Evolutionary conservation across 2,329 filamentous ascomycete genomes (phyloP), one percentile per base, ranked within the genome.

Genomic region (Monilinia fructigena): DNA sequence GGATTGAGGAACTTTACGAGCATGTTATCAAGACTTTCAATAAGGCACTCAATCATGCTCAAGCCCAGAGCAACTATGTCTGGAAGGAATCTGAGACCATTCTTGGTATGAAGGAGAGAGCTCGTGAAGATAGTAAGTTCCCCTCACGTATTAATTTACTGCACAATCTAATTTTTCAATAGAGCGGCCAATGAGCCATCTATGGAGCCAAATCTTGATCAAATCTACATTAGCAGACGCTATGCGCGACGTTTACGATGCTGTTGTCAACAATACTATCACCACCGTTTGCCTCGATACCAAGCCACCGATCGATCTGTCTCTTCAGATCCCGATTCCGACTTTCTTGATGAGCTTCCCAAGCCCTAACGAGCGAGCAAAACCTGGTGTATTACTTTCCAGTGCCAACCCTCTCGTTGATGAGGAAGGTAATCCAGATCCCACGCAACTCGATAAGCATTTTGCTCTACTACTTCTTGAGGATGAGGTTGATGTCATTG

Each of bases 21-120:
- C 91, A 97, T 76, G 89, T 98, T 50, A 89, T 93, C 70, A 95
- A 93, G 77, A 96, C 96, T 78, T 89, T 97, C 73, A 93, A 93
- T 75, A 96, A 94, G 79, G 92, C 91, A 4, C 86, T 97, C 75
- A 96, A 95, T 76, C 95, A 94, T 78, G 93, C 93, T 76, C 94
- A 99, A 78, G 90, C 93, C 71, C 89, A 91, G 68, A 90, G 88
- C 66, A 90, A 93, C 72, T 98, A 97, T 76, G 90, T 99, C 5
- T 95, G 92, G 87, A 90, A 89, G 74, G 92, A 99, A 76, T 92
- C 91, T 3, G 93, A 95, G 77, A 86, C 86, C 67, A 94, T 98
- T 58, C 81, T 95, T 40, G 82, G 86, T 45, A 82, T 95, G 72
- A 96, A 95, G 76, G 90, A 96, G 70, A 92, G 91, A 74, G 92